These are phyloP conservation scores for Gaeumannomyces tritici DNA, from an alignment of 2,329 filamentous ascomycete genomes.

Conservation along the genomic window DNA sequence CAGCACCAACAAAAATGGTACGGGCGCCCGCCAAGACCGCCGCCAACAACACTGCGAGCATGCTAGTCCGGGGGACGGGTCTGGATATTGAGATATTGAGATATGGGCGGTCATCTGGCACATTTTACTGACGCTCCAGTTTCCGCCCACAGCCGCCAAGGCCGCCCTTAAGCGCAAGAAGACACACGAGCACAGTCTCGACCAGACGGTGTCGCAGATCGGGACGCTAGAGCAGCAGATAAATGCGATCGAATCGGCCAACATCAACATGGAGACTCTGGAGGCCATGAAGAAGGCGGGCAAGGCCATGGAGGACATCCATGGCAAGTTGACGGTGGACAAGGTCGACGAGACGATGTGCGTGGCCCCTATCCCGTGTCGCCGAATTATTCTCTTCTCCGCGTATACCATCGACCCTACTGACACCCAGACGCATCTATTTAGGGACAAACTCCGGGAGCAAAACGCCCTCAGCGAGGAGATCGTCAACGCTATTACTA, in stretches of 20 bases:
- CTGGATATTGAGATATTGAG: background rate
- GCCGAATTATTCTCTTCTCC: background rate
- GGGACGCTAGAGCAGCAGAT: slow-evolving; percentile 90
- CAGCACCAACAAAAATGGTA: slow-evolving; percentile 83
- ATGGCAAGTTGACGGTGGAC: slow-evolving; percentile 81
- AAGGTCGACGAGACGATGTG: slow-evolving; percentile 95
- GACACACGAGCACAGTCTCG: slow-evolving; percentile 79
- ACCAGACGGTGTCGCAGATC: slow-evolving; percentile 85
- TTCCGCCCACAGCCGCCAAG: slow-evolving; percentile 61
- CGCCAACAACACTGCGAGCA: background rate
- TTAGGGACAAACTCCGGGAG: slow-evolving; percentile 80
- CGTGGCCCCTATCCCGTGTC: slow-evolving; percentile 24
- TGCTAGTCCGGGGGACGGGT: background rate
- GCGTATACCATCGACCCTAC: background rate
- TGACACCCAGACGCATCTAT: background rate
- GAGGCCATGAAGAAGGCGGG: slow-evolving; percentile 88
- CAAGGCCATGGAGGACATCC: slow-evolving; percentile 86
- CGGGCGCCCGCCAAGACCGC: slow-evolving; percentile 17
- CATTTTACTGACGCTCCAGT: background rate
- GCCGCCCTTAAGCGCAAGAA: slow-evolving; percentile 90
- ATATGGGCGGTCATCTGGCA: background rate
- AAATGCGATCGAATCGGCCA: slow-evolving; percentile 92
- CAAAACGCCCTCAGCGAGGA: slow-evolving; percentile 91
- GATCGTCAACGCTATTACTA: slow-evolving; percentile 78
- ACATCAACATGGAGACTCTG: slow-evolving; percentile 96